Evolutionary conservation across 1,284 basidiomycete genomes (phyloP).

Genomic region (Afroboletus lepidellus): DNA sequence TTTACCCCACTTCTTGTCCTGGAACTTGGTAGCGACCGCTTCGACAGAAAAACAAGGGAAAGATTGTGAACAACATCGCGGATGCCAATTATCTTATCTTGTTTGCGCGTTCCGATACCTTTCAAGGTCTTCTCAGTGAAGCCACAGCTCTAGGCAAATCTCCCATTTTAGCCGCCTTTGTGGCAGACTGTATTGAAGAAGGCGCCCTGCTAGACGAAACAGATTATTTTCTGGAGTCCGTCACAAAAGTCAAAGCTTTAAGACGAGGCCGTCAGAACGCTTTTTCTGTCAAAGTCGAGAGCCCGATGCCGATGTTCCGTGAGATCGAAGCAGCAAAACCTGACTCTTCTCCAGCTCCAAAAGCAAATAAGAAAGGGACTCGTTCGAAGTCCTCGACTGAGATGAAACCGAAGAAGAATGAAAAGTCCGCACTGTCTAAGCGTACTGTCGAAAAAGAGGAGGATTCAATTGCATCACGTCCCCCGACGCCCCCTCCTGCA

Average conservation of each 20-base stretch:
- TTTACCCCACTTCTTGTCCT: neutral
- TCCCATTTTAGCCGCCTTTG: constrained; percentile 50
- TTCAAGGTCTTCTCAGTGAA: constrained; percentile 43
- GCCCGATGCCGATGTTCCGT: neutral
- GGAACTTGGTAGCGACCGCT: constrained; percentile 2
- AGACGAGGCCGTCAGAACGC: constrained; percentile 25
- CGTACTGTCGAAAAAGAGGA: neutral
- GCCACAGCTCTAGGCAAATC: constrained; percentile 37
- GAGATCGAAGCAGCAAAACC: constrained; percentile 9
- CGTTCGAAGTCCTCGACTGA: neutral
- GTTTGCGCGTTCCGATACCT: constrained; percentile 47
- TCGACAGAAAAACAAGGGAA: constrained; percentile 60
- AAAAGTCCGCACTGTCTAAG: neutral
- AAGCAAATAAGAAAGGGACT: constrained; percentile 6
- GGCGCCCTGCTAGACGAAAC: constrained; percentile 46
- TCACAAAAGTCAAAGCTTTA: constrained; percentile 11
- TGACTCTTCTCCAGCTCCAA: constrained; percentile 2
- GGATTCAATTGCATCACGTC: constrained; percentile 20
- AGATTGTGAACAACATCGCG: constrained; percentile 47
- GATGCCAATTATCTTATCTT: constrained; percentile 61
- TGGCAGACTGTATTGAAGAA: constrained; percentile 52
- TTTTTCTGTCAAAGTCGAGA: constrained; percentile 16
- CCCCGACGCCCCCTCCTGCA: constrained; percentile 47
- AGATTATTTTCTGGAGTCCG: constrained; percentile 32
- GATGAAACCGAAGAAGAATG: constrained; percentile 12